phyloP scores from a whole-genome alignment of 2,329 filamentous ascomycete genomes.

The Fusarium sp. region DNA sequence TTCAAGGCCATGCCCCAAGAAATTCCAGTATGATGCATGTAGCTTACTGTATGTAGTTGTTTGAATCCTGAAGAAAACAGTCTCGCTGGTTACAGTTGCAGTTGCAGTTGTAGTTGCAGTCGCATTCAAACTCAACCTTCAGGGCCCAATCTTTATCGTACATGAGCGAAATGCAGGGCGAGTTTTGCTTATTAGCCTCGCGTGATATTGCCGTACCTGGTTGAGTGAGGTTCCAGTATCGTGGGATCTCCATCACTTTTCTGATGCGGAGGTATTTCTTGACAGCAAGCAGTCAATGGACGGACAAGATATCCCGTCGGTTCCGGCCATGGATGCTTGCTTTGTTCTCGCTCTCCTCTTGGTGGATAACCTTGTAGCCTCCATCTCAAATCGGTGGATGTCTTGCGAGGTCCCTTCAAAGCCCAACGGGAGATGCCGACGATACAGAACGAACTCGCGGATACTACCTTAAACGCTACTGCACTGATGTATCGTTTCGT shows the following conservation, averaged over 20 bases:
- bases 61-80: neutral
- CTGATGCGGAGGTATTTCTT: constrained; percentile 7
- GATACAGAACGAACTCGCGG: neutral
- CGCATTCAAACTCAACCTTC: neutral
- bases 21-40: neutral
- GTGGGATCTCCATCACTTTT: constrained; percentile 20
- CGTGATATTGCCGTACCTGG: constrained; percentile 6
- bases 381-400: constrained; percentile 12
- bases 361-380: constrained; percentile 23
- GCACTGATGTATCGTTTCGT: neutral
- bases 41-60: neutral
- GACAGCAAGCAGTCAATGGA: constrained; percentile 9
- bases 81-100: neutral
- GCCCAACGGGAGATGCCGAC: neutral
- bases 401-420: neutral
- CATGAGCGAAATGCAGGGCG: constrained; percentile 1
- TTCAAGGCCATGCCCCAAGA: constrained; percentile 43
- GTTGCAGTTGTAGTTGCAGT: neutral
- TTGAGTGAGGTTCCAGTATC: neutral
- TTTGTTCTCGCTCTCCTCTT: constrained; percentile 21
- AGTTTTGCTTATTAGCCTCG: constrained; percentile 14
- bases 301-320: constrained; percentile 29
- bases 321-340: neutral
- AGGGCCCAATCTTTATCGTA: constrained; percentile 1
- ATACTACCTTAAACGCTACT: neutral